Percentiles rank a stretch among this genome's conserved stretches.
Conservation (phyloP, 805 yeast species). For the Kregervanrija pseudodelftensis region DNA sequence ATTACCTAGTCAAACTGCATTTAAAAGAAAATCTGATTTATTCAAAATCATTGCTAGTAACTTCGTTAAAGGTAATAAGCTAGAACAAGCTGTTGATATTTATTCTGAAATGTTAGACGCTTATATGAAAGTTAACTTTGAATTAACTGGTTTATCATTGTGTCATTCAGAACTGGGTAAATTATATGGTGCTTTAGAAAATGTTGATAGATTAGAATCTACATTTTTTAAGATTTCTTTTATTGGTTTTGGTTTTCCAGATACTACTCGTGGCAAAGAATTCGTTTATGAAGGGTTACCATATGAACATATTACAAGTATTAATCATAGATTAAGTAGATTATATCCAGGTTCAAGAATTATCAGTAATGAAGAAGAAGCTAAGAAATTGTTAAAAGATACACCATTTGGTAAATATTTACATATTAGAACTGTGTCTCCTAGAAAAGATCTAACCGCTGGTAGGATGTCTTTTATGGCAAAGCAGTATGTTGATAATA, state of each 20-base stretch:
- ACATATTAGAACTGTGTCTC: slow-evolving; percentile 66
- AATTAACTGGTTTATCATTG: slow-evolving; percentile 65
- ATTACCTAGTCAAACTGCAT: slow-evolving; percentile 74
- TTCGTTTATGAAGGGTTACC: slow-evolving; percentile 83
- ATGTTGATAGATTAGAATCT: slow-evolving; percentile 65
- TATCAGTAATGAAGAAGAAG: slow-evolving; percentile 48
- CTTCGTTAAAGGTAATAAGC: slow-evolving; percentile 62
- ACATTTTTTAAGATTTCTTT: slow-evolving; percentile 74
- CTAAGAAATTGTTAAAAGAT: slow-evolving; percentile 39
- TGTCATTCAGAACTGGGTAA: slow-evolving; percentile 63
- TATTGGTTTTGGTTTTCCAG: slow-evolving; percentile 81
- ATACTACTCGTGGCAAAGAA: slow-evolving; percentile 62
- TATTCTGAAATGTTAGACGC: slow-evolving; percentile 72
- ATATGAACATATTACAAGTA: slow-evolving; percentile 79
- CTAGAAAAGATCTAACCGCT: slow-evolving; percentile 40
- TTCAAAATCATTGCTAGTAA: slow-evolving; percentile 63
- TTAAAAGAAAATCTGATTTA: slow-evolving; percentile 71
- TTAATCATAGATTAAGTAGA: slow-evolving; percentile 66
- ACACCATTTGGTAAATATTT: slow-evolving; percentile 67
- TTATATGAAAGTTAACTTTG: slow-evolving; percentile 66
- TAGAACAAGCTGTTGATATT: slow-evolving; percentile 73
- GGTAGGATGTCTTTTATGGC: slow-evolving; percentile 51
- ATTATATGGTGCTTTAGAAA: slow-evolving; percentile 60
- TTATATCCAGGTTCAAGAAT: slow-evolving; percentile 79
- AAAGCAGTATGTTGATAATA: slow-evolving; percentile 67